phyloP scores from a whole-genome alignment of 129 eudicot genomes.

The Flaveria robusta region DNA sequence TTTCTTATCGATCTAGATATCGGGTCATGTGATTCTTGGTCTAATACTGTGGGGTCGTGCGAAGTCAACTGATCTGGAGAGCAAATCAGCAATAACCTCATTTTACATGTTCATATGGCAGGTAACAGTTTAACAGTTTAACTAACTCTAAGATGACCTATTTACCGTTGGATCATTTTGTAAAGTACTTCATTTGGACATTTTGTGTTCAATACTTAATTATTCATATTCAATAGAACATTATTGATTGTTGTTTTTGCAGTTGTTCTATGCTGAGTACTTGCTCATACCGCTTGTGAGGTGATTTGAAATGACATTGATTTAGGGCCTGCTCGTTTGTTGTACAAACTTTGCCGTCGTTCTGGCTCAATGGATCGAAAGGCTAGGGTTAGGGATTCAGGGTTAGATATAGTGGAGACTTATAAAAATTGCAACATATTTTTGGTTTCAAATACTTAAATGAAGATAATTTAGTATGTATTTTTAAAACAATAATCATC shows the following conservation, averaged over 20 bases:
- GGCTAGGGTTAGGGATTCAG: conserved; percentile 11
- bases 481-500: background rate
- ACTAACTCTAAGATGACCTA: background rate
- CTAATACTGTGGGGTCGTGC: conserved; percentile 75
- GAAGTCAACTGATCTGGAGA: conserved; percentile 70
- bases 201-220: background rate
- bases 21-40: conserved; percentile 71
- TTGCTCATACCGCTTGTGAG: conserved; percentile 93
- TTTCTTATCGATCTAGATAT: conserved; percentile 41
- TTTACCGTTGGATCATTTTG: background rate
- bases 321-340: conserved; percentile 5
- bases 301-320: conserved; percentile 39
- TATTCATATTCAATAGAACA: background rate
- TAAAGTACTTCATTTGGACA: background rate
- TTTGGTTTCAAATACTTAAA: background rate
- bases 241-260: conserved; percentile 30
- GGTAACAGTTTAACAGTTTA: conserved; percentile 61
- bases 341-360: conserved; percentile 16
- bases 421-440: background rate
- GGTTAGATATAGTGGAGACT: conserved; percentile 17
- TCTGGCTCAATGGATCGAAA: background rate
- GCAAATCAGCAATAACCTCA: conserved; percentile 84
- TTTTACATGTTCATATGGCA: conserved; percentile 99
- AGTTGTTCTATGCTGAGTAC: conserved; percentile 97
- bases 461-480: background rate